phyloP scores from a whole-genome alignment of 2,329 filamentous ascomycete genomes.

The Fusarium subtropicale region DNA sequence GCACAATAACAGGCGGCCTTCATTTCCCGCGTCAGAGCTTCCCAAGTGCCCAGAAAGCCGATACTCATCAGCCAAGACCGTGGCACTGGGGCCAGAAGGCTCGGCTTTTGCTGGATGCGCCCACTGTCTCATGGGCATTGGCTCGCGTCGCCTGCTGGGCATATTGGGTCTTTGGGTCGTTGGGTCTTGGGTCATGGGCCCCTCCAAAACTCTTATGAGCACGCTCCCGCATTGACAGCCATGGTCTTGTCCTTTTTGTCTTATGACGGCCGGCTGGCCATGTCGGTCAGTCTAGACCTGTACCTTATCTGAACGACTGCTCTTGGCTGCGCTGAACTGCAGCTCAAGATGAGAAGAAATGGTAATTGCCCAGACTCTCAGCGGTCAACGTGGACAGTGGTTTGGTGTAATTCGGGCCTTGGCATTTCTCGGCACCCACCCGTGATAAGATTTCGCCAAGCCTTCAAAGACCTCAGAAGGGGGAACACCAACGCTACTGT shows the following conservation, averaged over 20 bases:
- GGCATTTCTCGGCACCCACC: conserved; percentile 50
- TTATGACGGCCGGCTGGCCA: conserved; percentile 16
- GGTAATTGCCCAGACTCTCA: conserved; percentile 43
- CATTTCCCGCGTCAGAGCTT: conserved; percentile 42
- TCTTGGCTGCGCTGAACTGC: conserved; percentile 1
- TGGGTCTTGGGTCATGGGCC: conserved; percentile 26
- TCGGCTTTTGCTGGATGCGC: conserved; percentile 33
- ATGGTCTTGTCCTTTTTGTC: conserved; percentile 17
- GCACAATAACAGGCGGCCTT: conserved; percentile 44
- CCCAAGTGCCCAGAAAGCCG: conserved; percentile 38
- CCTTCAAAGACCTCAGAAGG: conserved; percentile 49
- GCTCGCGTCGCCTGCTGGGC: conserved; percentile 29
- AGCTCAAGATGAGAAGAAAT: conserved; percentile 11
- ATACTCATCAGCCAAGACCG: conserved; percentile 45
- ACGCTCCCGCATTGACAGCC: conserved; percentile 15
- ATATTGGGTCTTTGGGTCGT: conserved; percentile 23
- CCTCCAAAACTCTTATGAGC: conserved; percentile 9
- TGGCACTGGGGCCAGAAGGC: conserved; percentile 41
- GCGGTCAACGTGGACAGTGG: conserved; percentile 48
- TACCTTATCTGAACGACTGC: conserved; percentile 18
- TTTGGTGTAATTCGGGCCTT: conserved; percentile 47
- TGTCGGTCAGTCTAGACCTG: conserved; percentile 11
- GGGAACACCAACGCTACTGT: conserved; percentile 46
- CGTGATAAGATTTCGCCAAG: conserved; percentile 51
- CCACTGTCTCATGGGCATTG: conserved; percentile 35